These are phyloP conservation scores for Fusarium devonianum DNA, from an alignment of 2,329 filamentous ascomycete species.

Conservation along the genomic window DNA sequence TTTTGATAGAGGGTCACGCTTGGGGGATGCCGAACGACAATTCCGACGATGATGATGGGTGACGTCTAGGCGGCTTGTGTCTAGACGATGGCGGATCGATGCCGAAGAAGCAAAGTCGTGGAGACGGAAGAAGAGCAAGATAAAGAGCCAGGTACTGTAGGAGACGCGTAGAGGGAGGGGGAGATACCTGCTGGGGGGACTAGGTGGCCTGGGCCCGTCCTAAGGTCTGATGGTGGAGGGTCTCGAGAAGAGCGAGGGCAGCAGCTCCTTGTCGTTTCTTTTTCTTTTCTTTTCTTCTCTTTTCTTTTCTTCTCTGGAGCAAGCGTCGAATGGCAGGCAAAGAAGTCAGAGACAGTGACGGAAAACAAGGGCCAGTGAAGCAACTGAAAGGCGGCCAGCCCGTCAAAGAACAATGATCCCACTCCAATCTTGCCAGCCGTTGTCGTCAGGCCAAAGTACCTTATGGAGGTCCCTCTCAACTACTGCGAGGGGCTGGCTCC, in stretches of 20 bases:
- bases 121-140: neutral
- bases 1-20: no score
- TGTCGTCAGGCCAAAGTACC: constrained; percentile 8
- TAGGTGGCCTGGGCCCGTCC: constrained; percentile 9
- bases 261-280: no score
- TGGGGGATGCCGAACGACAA: no score
- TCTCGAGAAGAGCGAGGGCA: constrained; percentile 2
- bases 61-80: no score
- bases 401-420: constrained; percentile 20
- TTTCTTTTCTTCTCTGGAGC: constrained; percentile 9
- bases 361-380: neutral
- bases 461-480: no score
- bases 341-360: constrained; percentile 7
- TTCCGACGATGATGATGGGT: no score
- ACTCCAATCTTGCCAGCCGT: constrained; percentile 24
- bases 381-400: constrained; percentile 13
- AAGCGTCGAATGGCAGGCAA: constrained; percentile 19
- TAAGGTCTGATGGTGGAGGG: constrained; percentile 10
- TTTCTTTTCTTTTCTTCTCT: no score
- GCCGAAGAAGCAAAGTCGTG: constrained; percentile 6
- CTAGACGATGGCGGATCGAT: neutral
- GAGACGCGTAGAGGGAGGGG: neutral
- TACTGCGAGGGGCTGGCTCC: neutral
- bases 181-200: neutral
- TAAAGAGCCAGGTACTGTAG: constrained; percentile 1